Conservation (phyloP, 371 early-diverging fungal genomes). For the Lichtheimia corymbifera region DNA sequence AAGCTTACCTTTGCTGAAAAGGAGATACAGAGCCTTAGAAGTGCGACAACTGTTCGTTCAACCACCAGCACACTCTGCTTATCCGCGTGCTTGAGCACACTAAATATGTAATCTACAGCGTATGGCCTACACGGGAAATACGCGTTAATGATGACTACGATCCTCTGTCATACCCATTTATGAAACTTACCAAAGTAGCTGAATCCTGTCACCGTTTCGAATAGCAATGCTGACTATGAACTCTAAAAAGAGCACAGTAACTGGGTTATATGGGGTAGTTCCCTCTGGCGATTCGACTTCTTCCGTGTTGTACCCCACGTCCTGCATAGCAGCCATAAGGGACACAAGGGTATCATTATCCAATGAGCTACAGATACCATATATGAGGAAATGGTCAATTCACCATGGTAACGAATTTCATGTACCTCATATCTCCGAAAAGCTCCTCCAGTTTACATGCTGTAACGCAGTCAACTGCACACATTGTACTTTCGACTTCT, state of each 20-base stretch:
- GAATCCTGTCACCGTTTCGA: slow-evolving; percentile 70
- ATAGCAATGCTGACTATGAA: slow-evolving; percentile 73
- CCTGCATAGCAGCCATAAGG: slow-evolving; percentile 58
- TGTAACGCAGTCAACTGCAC: slow-evolving; percentile 70
- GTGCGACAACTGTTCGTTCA: slow-evolving; percentile 77
- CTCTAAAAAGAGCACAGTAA: slow-evolving; percentile 75
- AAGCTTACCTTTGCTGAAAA: slow-evolving; percentile 65
- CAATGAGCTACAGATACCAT: slow-evolving; percentile 47
- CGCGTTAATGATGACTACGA: background rate
- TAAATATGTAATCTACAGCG: slow-evolving; percentile 67
- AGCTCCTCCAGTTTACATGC: slow-evolving; percentile 76
- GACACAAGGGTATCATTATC: slow-evolving; percentile 64
- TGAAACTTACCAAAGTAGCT: slow-evolving; percentile 58
- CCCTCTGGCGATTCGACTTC: slow-evolving; percentile 38
- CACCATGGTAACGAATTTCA: background rate
- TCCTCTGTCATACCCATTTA: background rate
- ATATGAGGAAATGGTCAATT: background rate
- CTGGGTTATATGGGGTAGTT: slow-evolving; percentile 63
- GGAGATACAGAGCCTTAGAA: slow-evolving; percentile 72
- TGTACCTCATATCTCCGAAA: slow-evolving; percentile 68
- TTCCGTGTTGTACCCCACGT: slow-evolving; percentile 39
- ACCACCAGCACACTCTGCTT: slow-evolving; percentile 69
- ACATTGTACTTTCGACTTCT: slow-evolving; percentile 72
- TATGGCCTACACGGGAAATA: slow-evolving; percentile 50
- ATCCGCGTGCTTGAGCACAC: slow-evolving; percentile 69